Evolutionary conservation across 2,329 filamentous ascomycete species (phyloP).

Genomic region (Pleoardoris graminearum): DNA sequence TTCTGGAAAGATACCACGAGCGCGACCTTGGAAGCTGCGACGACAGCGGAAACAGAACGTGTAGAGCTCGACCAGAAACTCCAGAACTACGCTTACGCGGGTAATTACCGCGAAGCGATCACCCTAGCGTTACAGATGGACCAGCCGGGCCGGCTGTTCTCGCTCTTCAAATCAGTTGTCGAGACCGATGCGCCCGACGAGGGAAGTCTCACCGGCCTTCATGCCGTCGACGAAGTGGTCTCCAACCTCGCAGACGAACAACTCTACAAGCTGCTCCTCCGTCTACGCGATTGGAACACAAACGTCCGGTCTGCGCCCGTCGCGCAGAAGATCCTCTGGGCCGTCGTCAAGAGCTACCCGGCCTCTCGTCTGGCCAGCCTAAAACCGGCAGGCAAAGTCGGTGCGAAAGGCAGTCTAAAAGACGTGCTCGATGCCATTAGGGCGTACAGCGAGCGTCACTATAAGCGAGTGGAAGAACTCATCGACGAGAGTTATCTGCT

Average conservation of each 20-base stretch:
- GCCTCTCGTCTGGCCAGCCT: constrained; percentile 75
- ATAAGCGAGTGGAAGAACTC: constrained; percentile 83
- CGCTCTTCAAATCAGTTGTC: constrained; percentile 80
- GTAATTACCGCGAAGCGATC: constrained; percentile 91
- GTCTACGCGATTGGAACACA: constrained; percentile 95
- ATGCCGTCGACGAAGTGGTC: constrained; percentile 79
- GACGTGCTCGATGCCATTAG: constrained; percentile 86
- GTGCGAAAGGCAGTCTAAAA: constrained; percentile 58
- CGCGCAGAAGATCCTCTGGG: constrained; percentile 81
- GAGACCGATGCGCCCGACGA: constrained; percentile 63
- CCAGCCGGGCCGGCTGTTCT: constrained; percentile 84
- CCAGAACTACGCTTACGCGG: constrained; percentile 86
- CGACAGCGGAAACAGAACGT: constrained; percentile 73
- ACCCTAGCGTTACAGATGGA: constrained; percentile 90
- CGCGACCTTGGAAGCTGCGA: constrained; percentile 74
- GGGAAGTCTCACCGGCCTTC: constrained; percentile 66
- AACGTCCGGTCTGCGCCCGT: constrained; percentile 85
- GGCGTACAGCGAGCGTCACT: constrained; percentile 92
- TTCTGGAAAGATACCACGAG: constrained; percentile 95
- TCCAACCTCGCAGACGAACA: constrained; percentile 80
- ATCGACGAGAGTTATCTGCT: constrained; percentile 93
- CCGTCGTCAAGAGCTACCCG: constrained; percentile 79
- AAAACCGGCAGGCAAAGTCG: constrained; percentile 45
- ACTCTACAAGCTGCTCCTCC: constrained; percentile 77
- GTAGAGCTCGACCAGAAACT: constrained; percentile 94